These are phyloP conservation scores for Ascoidea rubescens DNA, from an alignment of 805 yeast genomes.

Conservation along the genomic window DNA sequence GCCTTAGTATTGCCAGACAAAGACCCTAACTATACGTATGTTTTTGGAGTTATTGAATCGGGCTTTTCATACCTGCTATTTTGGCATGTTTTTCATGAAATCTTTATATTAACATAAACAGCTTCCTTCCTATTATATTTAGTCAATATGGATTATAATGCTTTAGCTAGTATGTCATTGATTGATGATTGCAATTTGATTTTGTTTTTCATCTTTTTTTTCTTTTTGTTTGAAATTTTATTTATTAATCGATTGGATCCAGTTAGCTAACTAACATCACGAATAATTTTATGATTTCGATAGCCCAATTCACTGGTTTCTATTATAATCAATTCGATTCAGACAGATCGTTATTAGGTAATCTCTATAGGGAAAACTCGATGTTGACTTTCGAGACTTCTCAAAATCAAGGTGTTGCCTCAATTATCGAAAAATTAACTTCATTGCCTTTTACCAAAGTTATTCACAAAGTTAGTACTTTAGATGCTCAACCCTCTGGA, in stretches of 20 bases:
- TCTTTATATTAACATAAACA: too few species aligned
- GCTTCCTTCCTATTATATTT: too few species aligned
- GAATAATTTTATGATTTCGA: neutral
- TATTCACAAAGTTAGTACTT: slow-evolving; percentile 82
- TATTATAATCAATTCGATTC: slow-evolving; percentile 92
- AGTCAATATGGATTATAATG: neutral
- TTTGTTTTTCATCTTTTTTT: too few species aligned
- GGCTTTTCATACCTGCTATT: too few species aligned
- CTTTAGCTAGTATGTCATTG: neutral
- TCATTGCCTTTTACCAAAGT: slow-evolving; percentile 88
- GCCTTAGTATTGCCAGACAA: too few species aligned
- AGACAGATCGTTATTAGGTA: slow-evolving; percentile 85
- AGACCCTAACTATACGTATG: too few species aligned
- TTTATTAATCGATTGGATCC: too few species aligned
- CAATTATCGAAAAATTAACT: slow-evolving; percentile 81
- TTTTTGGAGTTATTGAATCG: too few species aligned
- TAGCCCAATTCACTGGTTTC: slow-evolving; percentile 81
- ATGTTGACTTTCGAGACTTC: slow-evolving; percentile 95
- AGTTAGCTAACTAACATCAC: too few species aligned
- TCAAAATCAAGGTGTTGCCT: slow-evolving; percentile 89
- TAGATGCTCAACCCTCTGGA: slow-evolving; percentile 97
- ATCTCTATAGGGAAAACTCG: slow-evolving; percentile 89
- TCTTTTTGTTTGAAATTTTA: too few species aligned
- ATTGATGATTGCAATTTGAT: too few species aligned
- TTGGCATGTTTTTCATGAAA: too few species aligned